These are phyloP conservation scores for Capsicum baccatum DNA, from an alignment of 257 asterid genomes.

Conservation along the genomic window DNA sequence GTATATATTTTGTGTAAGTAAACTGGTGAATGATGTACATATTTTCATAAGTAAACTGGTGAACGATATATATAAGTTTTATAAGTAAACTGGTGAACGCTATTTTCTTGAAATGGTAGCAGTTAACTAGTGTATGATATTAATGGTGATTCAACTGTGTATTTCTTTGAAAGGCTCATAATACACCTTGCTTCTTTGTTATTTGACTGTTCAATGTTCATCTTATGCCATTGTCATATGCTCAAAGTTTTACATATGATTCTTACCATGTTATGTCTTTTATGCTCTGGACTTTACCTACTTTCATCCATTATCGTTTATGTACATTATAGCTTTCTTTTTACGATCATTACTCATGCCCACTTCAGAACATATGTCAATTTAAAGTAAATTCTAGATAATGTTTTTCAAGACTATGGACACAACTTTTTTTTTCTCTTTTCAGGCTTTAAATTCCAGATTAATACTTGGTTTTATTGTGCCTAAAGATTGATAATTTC, in stretches of 20 bases:
- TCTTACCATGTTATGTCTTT: constrained; percentile 1
- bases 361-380: background rate
- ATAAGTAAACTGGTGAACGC: background rate
- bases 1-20: no score
- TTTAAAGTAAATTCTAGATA: background rate
- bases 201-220: background rate
- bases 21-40: background rate
- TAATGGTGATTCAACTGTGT: constrained; percentile 19
- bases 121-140: background rate
- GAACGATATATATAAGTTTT: background rate
- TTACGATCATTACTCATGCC: constrained; percentile 1
- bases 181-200: background rate
- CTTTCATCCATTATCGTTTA: background rate
- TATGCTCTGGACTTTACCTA: background rate
- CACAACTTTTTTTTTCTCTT: background rate
- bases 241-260: background rate
- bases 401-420: background rate
- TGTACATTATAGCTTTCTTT: background rate
- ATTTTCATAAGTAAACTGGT: background rate
- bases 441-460: background rate
- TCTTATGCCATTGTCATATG: constrained; percentile 8
- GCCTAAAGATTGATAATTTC: background rate
- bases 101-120: background rate
- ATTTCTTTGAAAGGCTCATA: constrained; percentile 17
- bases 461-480: background rate